These are phyloP conservation scores for Carex myosuroides DNA, from an alignment of 176 grass and related monocot species.

Conservation along the genomic window DNA sequence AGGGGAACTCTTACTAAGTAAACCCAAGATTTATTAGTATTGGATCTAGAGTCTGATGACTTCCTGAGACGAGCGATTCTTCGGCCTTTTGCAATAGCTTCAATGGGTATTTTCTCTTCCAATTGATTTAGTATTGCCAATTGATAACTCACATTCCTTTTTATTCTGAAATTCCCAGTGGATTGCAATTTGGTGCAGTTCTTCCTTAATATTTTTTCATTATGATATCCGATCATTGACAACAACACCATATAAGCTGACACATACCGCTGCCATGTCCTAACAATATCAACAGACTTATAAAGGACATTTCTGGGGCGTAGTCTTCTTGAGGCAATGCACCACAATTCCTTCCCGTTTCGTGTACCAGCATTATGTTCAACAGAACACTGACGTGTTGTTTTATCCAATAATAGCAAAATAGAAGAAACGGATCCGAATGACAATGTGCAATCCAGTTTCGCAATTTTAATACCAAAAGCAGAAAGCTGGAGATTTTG, in stretches of 20 bases:
- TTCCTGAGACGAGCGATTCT: constrained; percentile 45
- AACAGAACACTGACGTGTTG: constrained; percentile 36
- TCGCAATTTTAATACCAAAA: constrained; percentile 48
- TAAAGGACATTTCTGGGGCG: constrained; percentile 35
- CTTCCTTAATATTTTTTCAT: constrained; percentile 31
- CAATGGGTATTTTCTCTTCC: constrained; percentile 61
- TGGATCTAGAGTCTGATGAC: constrained; percentile 9
- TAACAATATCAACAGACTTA: constrained; percentile 36
- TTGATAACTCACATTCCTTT: constrained; percentile 34
- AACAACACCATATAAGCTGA: constrained; percentile 55
- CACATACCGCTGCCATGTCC: constrained; percentile 51
- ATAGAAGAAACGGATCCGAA: constrained; percentile 39
- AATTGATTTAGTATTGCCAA: constrained; percentile 45
- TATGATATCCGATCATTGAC: constrained; percentile 53
- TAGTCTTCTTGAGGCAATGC: constrained; percentile 34
- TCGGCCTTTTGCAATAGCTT: constrained; percentile 62
- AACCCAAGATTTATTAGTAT: constrained; percentile 19
- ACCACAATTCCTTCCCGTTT: constrained; percentile 64
- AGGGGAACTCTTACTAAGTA: constrained; percentile 25
- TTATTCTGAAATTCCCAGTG: constrained; percentile 33
- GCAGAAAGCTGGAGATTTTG: constrained; percentile 39
- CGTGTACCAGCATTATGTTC: constrained; percentile 19
- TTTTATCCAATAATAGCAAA: constrained; percentile 51
- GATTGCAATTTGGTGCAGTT: constrained; percentile 34
- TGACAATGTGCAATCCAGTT: constrained; percentile 30